Base-by-base conservation (phyloP, 495 filamentous ascomycete species). In the Echria macrotheca region DNA sequence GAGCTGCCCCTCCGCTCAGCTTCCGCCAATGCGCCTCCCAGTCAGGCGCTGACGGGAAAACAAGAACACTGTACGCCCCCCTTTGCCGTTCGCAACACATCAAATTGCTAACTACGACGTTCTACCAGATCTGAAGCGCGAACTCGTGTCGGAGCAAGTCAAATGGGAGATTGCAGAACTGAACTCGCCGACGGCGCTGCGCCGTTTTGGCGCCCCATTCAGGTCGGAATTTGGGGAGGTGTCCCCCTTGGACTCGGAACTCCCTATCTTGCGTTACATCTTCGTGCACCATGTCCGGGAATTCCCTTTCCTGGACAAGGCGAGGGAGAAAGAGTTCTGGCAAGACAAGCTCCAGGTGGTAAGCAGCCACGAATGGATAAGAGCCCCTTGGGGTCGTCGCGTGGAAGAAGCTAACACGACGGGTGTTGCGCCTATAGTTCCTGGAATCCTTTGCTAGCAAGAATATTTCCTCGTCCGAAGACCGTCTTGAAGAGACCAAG, bases 241-340 rank as follows among this genome's bases (percentile, higher is more conserved):
- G 19, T 81, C 87, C 9, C 93, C 93, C 5, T 79, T 96, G 14
- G 94, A 98, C 63, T 95, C 88, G 8, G 93, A 98, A 53, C 75
- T 98, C 10, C 93, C 93, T 17, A 87, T 97, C 43, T 74, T 98
- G 48, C 81, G 93, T 50, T 97, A 95, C 66, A 95, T 97, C 59
- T 98, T 98, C 67, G 94, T 97, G 35, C 86, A 97, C 60, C 90
- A 97, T 81, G 81, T 98, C 50, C 87, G 93, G 47, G 95, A 97
- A 55, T 98, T 98, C 55, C 93, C 93, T 0, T 98, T 98, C 63
- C 77, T 98, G 44, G 88, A 97, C 65, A 85, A 90, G 74, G 93
- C 93, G 19, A 85, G 80, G 53, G 93, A 98, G 77, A 95, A 96
- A 76, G 91, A 98, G 65, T 98, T 98, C 58, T 98, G 93, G 93